These are phyloP conservation scores for Coemansia sp. DNA, from an alignment of 192 early-diverging fungal genomes.

Conservation along the genomic window DNA sequence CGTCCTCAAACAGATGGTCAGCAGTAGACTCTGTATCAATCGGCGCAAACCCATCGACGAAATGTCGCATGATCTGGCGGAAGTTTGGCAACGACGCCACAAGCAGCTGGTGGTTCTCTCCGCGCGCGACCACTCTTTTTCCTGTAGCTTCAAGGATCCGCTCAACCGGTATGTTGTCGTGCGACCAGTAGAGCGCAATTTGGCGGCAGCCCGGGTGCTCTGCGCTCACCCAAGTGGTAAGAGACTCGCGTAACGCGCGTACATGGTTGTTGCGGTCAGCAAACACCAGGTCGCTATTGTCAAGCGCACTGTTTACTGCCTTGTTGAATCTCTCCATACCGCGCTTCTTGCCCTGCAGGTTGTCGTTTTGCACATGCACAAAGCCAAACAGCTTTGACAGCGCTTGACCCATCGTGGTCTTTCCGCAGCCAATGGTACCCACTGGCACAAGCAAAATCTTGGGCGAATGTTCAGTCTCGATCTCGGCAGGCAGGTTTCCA, in stretches of 20 bases:
- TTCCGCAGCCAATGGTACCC: slow-evolving; percentile 76
- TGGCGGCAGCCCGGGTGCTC: slow-evolving; percentile 62
- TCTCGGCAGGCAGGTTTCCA: slow-evolving; percentile 15
- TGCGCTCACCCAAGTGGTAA: slow-evolving; percentile 53
- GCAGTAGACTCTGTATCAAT: slow-evolving; percentile 53
- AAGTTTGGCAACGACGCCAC: slow-evolving; percentile 66
- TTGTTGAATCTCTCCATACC: slow-evolving; percentile 55
- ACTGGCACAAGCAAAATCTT: slow-evolving; percentile 61
- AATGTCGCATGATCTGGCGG: slow-evolving; percentile 56
- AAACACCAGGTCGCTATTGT: slow-evolving; percentile 62
- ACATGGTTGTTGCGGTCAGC: slow-evolving; percentile 81
- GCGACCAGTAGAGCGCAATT: slow-evolving; percentile 73
- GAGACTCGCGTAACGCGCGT: slow-evolving; percentile 47
- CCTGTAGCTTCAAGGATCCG: slow-evolving; percentile 55
- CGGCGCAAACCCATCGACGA: slow-evolving; percentile 54
- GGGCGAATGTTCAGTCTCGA: slow-evolving; percentile 2
- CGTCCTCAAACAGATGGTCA: slow-evolving; percentile 56
- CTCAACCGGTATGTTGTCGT: slow-evolving; percentile 48
- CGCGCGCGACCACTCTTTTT: slow-evolving; percentile 61
- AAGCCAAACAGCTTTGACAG: slow-evolving; percentile 61
- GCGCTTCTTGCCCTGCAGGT: slow-evolving; percentile 62
- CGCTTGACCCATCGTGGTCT: slow-evolving; percentile 59
- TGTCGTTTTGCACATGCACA: slow-evolving; percentile 83
- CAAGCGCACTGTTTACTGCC: slow-evolving; percentile 56
- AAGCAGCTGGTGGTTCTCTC: slow-evolving; percentile 79